A percentile compares a stretch with the other conserved stretches of the same genome.
These are phyloP conservation scores for Neofusicoccum kwambonambiense DNA, from an alignment of 2,329 filamentous ascomycete species.

Conservation along the genomic window DNA sequence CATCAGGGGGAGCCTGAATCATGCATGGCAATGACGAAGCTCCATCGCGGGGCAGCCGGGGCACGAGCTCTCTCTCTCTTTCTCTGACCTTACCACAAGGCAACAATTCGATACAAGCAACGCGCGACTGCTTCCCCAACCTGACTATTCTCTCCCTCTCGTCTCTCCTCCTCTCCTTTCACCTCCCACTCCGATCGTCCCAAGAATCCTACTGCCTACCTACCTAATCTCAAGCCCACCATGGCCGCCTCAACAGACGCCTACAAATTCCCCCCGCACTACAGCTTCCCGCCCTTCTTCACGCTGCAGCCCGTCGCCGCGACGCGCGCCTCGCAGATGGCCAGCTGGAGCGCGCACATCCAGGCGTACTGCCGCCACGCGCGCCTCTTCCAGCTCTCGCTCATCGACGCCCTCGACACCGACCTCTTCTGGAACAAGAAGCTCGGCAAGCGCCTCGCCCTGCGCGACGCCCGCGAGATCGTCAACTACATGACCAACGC, in stretches of 20 bases:
- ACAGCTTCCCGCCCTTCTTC: conserved; percentile 83
- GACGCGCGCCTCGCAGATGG: conserved; percentile 67
- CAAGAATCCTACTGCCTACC: background rate
- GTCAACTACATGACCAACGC: conserved; percentile 56
- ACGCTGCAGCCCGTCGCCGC: conserved; percentile 73
- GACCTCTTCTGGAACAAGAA: conserved; percentile 55
- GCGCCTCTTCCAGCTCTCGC: conserved; percentile 71
- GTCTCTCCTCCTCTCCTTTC: no score
- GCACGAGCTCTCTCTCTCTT: background rate
- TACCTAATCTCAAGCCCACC: background rate
- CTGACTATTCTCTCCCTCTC: no score
- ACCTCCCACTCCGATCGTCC: background rate
- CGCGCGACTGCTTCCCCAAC: no score
- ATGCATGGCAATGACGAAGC: conserved; percentile 3
- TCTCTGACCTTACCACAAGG: background rate
- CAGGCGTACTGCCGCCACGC: conserved; percentile 79
- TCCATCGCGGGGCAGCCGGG: background rate
- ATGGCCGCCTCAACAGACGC: conserved; percentile 19
- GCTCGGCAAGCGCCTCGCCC: conserved; percentile 46
- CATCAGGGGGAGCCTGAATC: background rate
- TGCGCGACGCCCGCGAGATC: conserved; percentile 54
- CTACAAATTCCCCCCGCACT: conserved; percentile 50
- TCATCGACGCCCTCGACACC: conserved; percentile 60
- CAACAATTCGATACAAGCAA: background rate
- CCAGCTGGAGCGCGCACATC: conserved; percentile 83